Base-by-base conservation (phyloP, 2,329 filamentous ascomycete species). In the Colletotrichum magnum region DNA sequence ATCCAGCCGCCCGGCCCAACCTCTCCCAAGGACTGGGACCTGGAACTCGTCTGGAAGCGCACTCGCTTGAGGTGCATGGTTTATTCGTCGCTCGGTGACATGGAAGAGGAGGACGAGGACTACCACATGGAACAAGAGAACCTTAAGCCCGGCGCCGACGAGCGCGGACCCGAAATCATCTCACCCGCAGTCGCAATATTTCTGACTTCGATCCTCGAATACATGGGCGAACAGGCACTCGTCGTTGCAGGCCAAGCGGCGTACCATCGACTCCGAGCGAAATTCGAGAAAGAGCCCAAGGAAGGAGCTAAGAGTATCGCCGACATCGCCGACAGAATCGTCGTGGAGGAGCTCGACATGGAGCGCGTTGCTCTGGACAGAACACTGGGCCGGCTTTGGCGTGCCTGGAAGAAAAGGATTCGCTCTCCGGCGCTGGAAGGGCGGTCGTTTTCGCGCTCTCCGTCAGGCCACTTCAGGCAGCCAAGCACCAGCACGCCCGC, bases 21-120 rank as follows among this genome's bases (percentile, higher is more conserved):
- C 39, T 80, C 85, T 2, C 80, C 82, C 12, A 85, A 86, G 2
- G 89, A 92, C 73, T 98, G 95, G 89, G 94, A 98, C 78, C 84
- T 97, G n/a, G 93, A 98, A 77, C 86, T 95, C 64, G 92, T 95
- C 18, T 99, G 96, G 95, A 98, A 97, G 83, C 89, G 96, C 73
- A 96, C 95, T 0, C 90, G 96, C 63, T 83, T 99, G 75, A 90
- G 96, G 70, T 97, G 96, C 79, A 99, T 99, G 96, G 95, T 99
- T 24, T 98, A 98, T 79, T 98, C 95, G 9, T 95, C 96, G 9
- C 85, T 99, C 6, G 96, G 96, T 52, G 95, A 99, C 77, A 91
- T 99, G 87, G 97, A 99, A 79, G 96, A 99, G 81, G 95, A 98
- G 73, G 96, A 99, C 73, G 96, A 98, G 79, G 95, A 98, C 77